Evolutionary conservation across 768 basidiomycete genomes (phyloP).

Genomic region (Auriscalpium microsporum): DNA sequence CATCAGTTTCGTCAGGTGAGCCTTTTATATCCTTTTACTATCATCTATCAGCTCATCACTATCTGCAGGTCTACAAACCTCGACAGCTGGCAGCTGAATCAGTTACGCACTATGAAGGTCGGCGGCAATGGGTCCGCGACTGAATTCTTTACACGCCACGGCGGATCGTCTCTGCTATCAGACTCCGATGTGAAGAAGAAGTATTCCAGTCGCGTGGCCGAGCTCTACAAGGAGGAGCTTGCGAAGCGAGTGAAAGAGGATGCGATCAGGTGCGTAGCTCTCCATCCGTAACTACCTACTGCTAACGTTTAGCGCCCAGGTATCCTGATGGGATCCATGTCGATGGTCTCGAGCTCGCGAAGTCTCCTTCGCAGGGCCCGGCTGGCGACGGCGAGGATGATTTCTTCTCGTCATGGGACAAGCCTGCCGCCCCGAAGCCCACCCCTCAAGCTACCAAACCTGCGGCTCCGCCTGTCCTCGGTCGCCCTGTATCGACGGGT

Average conservation of each 20-base stretch:
- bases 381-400: constrained; percentile 61
- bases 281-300: background rate
- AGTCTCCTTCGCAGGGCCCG: constrained; percentile 25
- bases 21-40: background rate
- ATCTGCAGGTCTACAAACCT: constrained; percentile 82
- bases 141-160: constrained; percentile 88
- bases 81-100: constrained; percentile 85
- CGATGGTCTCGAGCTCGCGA: constrained; percentile 62
- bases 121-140: constrained; percentile 83
- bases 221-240: constrained; percentile 89
- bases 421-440: constrained; percentile 41
- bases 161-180: constrained; percentile 58
- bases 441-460: constrained; percentile 13
- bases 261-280: constrained; percentile 41
- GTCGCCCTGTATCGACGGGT: constrained; percentile 21
- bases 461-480: constrained; percentile 4
- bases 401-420: constrained; percentile 97
- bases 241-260: constrained; percentile 76
- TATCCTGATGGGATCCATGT: constrained; percentile 70
- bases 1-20: constrained; percentile 91
- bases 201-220: constrained; percentile 77
- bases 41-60: background rate
- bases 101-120: constrained; percentile 93
- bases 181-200: constrained; percentile 82
- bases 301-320: constrained; percentile 29